phyloP scores from a whole-genome alignment of 768 basidiomycete species.

The Psilocybe sp. region DNA sequence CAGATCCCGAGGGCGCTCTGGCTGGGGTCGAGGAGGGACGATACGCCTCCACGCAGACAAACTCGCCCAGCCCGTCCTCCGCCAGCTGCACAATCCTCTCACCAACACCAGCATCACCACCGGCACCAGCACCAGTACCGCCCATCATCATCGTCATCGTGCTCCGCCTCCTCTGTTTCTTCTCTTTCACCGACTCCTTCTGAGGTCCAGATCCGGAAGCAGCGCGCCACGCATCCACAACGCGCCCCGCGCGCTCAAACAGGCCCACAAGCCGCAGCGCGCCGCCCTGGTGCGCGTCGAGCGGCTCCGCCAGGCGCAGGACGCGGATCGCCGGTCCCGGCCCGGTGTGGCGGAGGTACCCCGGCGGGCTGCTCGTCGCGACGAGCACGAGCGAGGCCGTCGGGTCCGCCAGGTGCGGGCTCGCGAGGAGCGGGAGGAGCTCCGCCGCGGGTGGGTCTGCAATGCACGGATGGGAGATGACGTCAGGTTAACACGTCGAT shows the following conservation, averaged over 20 bases:
- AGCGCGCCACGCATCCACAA: conserved; percentile 23
- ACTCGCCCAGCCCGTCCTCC: conserved; percentile 31
- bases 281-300: conserved; percentile 31
- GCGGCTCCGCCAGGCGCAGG: conserved; percentile 30
- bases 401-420: conserved; percentile 29
- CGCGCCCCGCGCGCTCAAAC: conserved; percentile 37
- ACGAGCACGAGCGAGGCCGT: conserved; percentile 34
- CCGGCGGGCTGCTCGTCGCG: conserved; percentile 36
- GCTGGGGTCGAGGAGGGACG: background rate
- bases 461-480: background rate
- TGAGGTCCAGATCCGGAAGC: background rate
- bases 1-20: background rate
- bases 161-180: background rate
- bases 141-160: too few relatives aligned
- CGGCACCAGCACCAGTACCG: background rate
- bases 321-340: conserved; percentile 24
- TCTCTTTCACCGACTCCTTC: background rate
- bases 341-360: conserved; percentile 17
- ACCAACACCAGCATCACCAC: background rate
- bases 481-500: background rate
- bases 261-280: conserved; percentile 39
- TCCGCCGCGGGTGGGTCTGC: conserved; percentile 31
- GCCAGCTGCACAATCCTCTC: conserved; percentile 30
- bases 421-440: conserved; percentile 33
- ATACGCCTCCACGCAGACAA: conserved; percentile 20